A percentile compares a stretch with the other conserved stretches of the same genome.
These are phyloP conservation scores for Pachysandra terminalis DNA, from an alignment of 164 flowering plant species.

Conservation along the genomic window DNA sequence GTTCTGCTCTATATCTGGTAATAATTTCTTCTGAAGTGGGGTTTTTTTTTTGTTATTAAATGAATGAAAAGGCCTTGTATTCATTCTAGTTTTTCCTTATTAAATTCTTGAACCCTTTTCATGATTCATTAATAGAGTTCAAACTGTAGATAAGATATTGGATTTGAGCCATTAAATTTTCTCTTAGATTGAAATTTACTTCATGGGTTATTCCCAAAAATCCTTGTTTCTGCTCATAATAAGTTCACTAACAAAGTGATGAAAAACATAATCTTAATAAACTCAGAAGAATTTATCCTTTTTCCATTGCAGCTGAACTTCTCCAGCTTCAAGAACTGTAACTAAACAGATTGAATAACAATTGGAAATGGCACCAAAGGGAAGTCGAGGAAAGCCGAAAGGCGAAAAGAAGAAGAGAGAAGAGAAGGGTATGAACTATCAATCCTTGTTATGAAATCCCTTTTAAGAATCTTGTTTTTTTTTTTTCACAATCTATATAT, in stretches of 20 bases:
- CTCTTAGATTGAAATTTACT: background rate
- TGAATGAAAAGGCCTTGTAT: no score
- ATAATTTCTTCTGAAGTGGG: constrained; percentile 9
- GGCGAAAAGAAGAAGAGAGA: constrained; percentile 99
- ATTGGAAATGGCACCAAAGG: constrained; percentile 77
- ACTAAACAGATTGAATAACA: constrained; percentile 5
- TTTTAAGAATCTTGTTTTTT: background rate
- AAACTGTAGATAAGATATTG: background rate
- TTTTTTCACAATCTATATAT: no score
- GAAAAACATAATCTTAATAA: no score
- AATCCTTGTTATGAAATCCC: background rate
- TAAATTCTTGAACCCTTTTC: background rate
- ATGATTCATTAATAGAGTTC: background rate
- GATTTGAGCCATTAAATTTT: background rate
- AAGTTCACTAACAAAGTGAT: background rate
- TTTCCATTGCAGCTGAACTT: background rate
- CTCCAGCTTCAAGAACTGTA: constrained; percentile 10
- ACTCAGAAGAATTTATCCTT: no score
- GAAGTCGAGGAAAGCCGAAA: constrained; percentile 73
- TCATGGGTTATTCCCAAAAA: constrained; percentile 7
- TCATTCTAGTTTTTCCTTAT: background rate
- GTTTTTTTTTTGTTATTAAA: background rate
- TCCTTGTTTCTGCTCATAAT: background rate
- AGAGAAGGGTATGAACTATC: constrained; percentile 62
- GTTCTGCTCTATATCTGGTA: constrained; percentile 17